These are phyloP conservation scores for Huiozyma sinensis DNA, from an alignment of 805 yeast genomes.

Conservation along the genomic window DNA sequence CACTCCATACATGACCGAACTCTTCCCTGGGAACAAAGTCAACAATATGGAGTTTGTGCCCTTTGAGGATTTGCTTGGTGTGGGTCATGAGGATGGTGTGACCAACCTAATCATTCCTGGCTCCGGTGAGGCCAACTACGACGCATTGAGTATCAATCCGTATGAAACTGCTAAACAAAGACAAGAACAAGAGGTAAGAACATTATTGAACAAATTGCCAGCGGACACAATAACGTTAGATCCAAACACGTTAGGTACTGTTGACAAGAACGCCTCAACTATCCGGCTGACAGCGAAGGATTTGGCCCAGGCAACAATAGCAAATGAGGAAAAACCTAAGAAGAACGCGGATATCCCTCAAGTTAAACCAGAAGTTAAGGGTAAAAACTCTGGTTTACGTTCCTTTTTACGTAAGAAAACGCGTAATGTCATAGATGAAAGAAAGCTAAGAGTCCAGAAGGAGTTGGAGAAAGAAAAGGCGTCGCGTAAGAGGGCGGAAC, in stretches of 20 bases:
- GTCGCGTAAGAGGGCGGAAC: constrained; percentile 43
- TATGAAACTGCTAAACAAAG: constrained; percentile 86
- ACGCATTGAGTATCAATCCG: constrained; percentile 88
- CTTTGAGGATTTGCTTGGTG: constrained; percentile 90
- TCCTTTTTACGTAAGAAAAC: constrained; percentile 73
- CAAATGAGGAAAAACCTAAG: constrained; percentile 26
- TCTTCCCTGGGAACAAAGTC: constrained; percentile 67
- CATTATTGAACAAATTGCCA: constrained; percentile 73
- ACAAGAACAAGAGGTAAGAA: constrained; percentile 83
- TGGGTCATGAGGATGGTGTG: constrained; percentile 71
- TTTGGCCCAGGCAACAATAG: constrained; percentile 33
- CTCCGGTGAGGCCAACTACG: constrained; percentile 95
- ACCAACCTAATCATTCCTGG: constrained; percentile 91
- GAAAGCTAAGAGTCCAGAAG: constrained; percentile 65
- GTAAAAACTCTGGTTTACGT: constrained; percentile 77
- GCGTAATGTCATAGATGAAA: constrained; percentile 75
- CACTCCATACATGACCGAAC: constrained; percentile 86
- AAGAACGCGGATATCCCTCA: constrained; percentile 42
- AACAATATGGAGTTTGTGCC: constrained; percentile 72
- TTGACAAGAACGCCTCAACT: constrained; percentile 56
- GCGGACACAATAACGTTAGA: constrained; percentile 90
- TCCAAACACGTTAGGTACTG: constrained; percentile 77
- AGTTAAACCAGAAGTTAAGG: constrained; percentile 58
- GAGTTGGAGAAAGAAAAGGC: constrained; percentile 68
- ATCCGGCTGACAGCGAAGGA: constrained; percentile 57